These are phyloP conservation scores for Lanmaoa rubissima DNA, from an alignment of 768 basidiomycete species.

Conservation along the genomic window DNA sequence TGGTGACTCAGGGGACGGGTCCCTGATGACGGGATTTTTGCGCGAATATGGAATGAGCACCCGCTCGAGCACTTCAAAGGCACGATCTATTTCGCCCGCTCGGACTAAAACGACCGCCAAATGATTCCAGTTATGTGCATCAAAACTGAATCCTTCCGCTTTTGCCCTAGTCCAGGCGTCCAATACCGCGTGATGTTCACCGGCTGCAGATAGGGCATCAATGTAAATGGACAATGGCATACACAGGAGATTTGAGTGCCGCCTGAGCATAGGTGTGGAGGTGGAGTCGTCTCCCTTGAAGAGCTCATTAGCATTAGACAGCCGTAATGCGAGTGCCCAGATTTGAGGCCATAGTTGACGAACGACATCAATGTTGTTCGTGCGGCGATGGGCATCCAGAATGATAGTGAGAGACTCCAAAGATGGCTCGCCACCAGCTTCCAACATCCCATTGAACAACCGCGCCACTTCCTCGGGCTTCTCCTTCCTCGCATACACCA, in stretches of 20 bases:
- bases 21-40: slow-evolving; percentile 27
- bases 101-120: slow-evolving; percentile 72
- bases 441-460: slow-evolving; percentile 51
- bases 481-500: slow-evolving; percentile 43
- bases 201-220: slow-evolving; percentile 65
- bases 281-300: slow-evolving; percentile 25
- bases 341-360: slow-evolving; percentile 68
- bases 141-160: slow-evolving; percentile 67
- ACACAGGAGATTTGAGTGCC: slow-evolving; percentile 59
- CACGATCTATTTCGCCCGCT: slow-evolving; percentile 78
- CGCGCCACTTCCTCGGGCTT: slow-evolving; percentile 54
- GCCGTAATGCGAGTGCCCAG: slow-evolving; percentile 51
- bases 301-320: slow-evolving; percentile 35
- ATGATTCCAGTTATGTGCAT: slow-evolving; percentile 92
- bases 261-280: slow-evolving; percentile 17
- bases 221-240: slow-evolving; percentile 81
- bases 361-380: slow-evolving; percentile 52
- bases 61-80: slow-evolving; percentile 78
- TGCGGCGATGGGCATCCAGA: slow-evolving; percentile 69
- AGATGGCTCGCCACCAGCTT: slow-evolving; percentile 54
- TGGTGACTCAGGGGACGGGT: slow-evolving; percentile 38
- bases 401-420: slow-evolving; percentile 61
- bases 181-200: slow-evolving; percentile 60
- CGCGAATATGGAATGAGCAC: slow-evolving; percentile 64
- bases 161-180: slow-evolving; percentile 65